Base-by-base conservation (phyloP, 306 rosid species). In the Pueraria montana region DNA sequence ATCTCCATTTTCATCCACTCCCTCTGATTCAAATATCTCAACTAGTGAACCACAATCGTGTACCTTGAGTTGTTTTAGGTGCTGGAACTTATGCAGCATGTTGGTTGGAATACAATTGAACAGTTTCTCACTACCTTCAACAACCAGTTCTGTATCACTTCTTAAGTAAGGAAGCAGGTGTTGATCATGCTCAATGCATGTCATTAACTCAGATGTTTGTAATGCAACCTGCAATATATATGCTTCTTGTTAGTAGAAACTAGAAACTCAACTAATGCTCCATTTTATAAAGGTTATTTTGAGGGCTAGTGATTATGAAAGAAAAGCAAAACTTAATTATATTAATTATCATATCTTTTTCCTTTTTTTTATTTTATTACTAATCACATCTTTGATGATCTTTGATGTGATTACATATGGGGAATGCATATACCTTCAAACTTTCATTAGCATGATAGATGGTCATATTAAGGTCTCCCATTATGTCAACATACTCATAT, bases 1-100 rank as follows among this genome's bases (percentile, higher is more conserved):
- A 63, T 82, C 81, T 64, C 11, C 58, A 49, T 34, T 49, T 62
- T 30, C 48, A 48, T 49, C 67, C 4, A 38, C 49, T 36, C 38
- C 76, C 38, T 52, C 56, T n/a, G 85, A 74, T 40, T 74, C 85
- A 74, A 82, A 74, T 50, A 82, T 74, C 80, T 82, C 85, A 20
- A 82, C 76, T 1, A 74, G 69, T 65, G 76, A 82, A 56, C 40
- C 46, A 53, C 80, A 74, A 16, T 65, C 85, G 18, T 55, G 68
- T 20, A 74, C 76, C 38, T 82, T 75, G 40, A 82, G 77, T 43
- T 65, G 85, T 52, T 75, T 82, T 56, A 82, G 34, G 73, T 82
- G 61, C 38, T 74, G 72, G 24, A 32, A 34, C 26, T 16, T 40
- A 61, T 61, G 66, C 66, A 61, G 18, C 66, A 61, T 61, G 66